Conservation (phyloP, 2,329 filamentous ascomycete species). For the Nakataea oryzae region DNA sequence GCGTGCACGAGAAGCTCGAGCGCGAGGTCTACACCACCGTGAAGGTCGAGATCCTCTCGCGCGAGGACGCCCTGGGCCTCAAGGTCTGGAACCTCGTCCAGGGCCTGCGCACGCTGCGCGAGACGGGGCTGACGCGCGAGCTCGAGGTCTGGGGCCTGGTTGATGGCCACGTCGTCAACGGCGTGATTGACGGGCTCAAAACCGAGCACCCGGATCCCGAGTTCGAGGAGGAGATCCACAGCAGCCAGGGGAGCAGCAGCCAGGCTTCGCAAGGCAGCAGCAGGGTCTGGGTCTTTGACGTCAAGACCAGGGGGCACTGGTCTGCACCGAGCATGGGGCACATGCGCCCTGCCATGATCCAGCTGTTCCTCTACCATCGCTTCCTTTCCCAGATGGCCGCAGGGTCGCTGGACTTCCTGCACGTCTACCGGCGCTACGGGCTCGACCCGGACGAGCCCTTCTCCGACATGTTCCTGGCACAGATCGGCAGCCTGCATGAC, state of each 20-base stretch:
- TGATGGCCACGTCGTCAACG: constrained; percentile 74
- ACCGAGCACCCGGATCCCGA: constrained; percentile 64
- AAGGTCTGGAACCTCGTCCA: constrained; percentile 87
- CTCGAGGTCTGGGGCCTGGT: constrained; percentile 78
- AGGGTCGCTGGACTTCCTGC: constrained; percentile 57
- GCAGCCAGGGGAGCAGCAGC: constrained; percentile 20
- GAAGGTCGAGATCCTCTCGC: constrained; percentile 57
- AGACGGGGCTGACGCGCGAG: constrained; percentile 64
- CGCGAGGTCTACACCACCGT: constrained; percentile 75
- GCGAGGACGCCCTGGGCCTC: constrained; percentile 75
- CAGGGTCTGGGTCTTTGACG: constrained; percentile 66
- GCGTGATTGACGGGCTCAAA: constrained; percentile 79
- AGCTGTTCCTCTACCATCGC: constrained; percentile 82
- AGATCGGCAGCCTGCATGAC: constrained; percentile 60
- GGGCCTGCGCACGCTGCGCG: constrained; percentile 62
- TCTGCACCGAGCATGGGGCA: constrained; percentile 54
- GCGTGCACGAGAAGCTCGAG: constrained; percentile 74
- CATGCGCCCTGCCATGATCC: constrained; percentile 68
- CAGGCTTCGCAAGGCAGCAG: constrained; percentile 4
- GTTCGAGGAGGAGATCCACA: constrained; percentile 50
- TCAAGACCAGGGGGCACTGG: constrained; percentile 70
- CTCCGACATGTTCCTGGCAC: constrained; percentile 68
- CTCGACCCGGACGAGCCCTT: constrained; percentile 57
- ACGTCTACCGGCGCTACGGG: constrained; percentile 61
- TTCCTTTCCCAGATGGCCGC: constrained; percentile 69